Base-by-base conservation (phyloP, 345 rosid genomes). In the Pistacia atlantica region DNA sequence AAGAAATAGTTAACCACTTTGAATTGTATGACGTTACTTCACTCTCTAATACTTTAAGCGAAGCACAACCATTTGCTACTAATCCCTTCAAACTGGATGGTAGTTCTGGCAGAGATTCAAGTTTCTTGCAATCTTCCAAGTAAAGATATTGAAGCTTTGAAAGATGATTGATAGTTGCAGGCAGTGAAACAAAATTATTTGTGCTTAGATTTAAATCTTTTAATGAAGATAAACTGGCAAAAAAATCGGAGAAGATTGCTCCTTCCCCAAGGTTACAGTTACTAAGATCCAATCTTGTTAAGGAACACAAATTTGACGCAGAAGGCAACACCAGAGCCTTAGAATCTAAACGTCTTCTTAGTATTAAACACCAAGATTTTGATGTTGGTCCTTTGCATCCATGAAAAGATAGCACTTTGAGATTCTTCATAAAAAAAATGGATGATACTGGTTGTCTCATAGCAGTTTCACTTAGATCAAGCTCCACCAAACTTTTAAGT, bases 381-480 rank as follows among this genome's bases (percentile, higher is more conserved):
- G 58, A 71, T 1, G 49, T 46, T 46, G 49, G 49, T 46, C 49
- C 49, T 46, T 46, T 10, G 49, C 9, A 46, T 46, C 49, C 49
- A 46, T 10, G 7, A 16, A 75, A 65, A 5, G 57, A 2, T 17
- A 72, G 62, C 33, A 31, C 33, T 31, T 31, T 31, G 33, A 31
- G 33, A 31, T 31, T 31, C 33, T 31, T 31, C 33, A 31, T 31
- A 31, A 31, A 31, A 31, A 31, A 31, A 31, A 31, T 31, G 33
- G 33, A 31, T 31, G 33, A 31, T 1, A 31, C 1, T 31, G 33
- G 33, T 0, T 14, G 18, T 1, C 46, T 73, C 0, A 73, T 61
- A 1, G 74, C 71, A 4, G 86, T 86, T 46, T 76, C 85, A 49
- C 72, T 56, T 46, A 83, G 62, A 52, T 56, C 42, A 37, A 86